phyloP scores from a whole-genome alignment of 768 basidiomycete species.

The Peribolospora baueri region DNA sequence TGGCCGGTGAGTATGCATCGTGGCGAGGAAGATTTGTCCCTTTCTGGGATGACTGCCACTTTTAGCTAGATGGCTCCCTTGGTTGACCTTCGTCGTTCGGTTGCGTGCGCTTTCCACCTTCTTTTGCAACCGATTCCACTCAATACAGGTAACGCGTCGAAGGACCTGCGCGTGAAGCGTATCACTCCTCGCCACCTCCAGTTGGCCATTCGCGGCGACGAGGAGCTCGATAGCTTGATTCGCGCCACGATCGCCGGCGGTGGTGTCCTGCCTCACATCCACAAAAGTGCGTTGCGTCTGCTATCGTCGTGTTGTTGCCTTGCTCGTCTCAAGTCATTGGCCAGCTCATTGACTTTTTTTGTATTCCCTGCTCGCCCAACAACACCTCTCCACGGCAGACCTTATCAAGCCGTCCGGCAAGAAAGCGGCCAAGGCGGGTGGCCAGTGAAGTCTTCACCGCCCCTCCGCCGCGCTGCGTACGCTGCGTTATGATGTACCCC shows the following conservation, averaged over 20 bases:
- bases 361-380: too few species aligned
- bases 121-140: not conserved
- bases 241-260: conserved; percentile 63
- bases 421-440: too few species aligned
- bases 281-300: conserved; percentile 9
- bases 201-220: conserved; percentile 86
- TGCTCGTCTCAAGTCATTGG: too few species aligned
- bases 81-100: too few species aligned
- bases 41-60: not conserved
- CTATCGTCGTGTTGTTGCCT: too few species aligned
- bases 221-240: conserved; percentile 87
- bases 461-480: too few species aligned
- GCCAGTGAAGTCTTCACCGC: too few species aligned
- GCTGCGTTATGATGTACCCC: too few species aligned
- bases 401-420: too few species aligned
- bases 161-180: conserved; percentile 89
- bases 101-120: too few species aligned
- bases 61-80: not conserved
- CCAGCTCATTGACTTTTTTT: too few species aligned
- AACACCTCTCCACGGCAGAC: too few species aligned
- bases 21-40: conserved; percentile 38
- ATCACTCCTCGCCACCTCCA: conserved; percentile 90
- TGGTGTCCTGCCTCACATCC: conserved; percentile 22
- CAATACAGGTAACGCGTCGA: conserved; percentile 66
- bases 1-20: conserved; percentile 51